These are phyloP conservation scores for Aspergillus floridensis DNA, from an alignment of 2,329 filamentous ascomycete species.

Conservation along the genomic window DNA sequence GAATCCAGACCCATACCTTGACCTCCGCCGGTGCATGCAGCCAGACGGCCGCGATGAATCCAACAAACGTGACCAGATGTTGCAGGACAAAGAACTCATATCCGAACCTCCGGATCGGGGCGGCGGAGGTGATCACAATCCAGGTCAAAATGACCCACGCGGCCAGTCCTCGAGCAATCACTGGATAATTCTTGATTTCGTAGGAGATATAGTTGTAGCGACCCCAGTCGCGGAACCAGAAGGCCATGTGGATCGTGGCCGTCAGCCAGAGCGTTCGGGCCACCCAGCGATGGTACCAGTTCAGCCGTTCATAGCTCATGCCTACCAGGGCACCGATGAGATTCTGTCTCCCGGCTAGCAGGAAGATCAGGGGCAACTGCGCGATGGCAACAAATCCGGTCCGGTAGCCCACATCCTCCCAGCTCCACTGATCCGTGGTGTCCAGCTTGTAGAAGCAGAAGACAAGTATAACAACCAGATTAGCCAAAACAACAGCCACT, in stretches of 20 bases:
- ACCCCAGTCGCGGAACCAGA: slow-evolving; percentile 54
- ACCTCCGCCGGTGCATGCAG: slow-evolving; percentile 48
- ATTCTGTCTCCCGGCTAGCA: slow-evolving; percentile 57
- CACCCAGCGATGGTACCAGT: slow-evolving; percentile 55
- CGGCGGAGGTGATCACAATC: slow-evolving; percentile 51
- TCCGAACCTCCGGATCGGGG: slow-evolving; percentile 48
- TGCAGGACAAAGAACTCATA: slow-evolving; percentile 57
- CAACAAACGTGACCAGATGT: slow-evolving; percentile 52
- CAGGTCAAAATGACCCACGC: slow-evolving; percentile 53
- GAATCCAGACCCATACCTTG: slow-evolving; percentile 47
- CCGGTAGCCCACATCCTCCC: slow-evolving; percentile 58
- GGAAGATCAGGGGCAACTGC: slow-evolving; percentile 56
- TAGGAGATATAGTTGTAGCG: slow-evolving; percentile 50
- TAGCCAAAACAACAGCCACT: slow-evolving; percentile 37
- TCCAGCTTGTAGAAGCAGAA: slow-evolving; percentile 58
- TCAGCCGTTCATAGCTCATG: slow-evolving; percentile 50
- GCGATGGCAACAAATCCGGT: slow-evolving; percentile 53
- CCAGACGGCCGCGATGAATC: slow-evolving; percentile 50
- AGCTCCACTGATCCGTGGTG: slow-evolving; percentile 48
- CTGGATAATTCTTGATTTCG: slow-evolving; percentile 49
- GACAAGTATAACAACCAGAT: slow-evolving; percentile 52
- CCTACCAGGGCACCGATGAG: slow-evolving; percentile 50
- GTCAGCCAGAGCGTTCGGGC: slow-evolving; percentile 53
- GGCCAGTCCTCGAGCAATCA: slow-evolving; percentile 52
- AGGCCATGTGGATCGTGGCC: slow-evolving; percentile 54